Conservation (phyloP, 257 asterid species). For the Cordia subcordata region DNA sequence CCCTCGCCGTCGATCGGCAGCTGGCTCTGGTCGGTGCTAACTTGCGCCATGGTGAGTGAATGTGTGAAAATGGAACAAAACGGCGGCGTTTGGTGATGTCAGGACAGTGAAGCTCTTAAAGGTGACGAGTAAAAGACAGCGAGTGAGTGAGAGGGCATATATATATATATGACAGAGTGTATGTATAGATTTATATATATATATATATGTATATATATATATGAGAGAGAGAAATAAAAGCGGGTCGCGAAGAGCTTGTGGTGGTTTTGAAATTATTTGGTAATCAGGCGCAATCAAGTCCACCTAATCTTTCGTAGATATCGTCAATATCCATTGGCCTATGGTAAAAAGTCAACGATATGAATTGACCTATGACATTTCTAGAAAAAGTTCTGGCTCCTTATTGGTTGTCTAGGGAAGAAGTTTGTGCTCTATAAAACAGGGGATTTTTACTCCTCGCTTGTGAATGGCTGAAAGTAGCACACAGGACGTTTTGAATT, state of each 20-base stretch:
- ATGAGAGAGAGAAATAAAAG: neutral
- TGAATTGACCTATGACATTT: too few relatives aligned
- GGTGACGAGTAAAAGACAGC: too few relatives aligned
- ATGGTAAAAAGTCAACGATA: too few relatives aligned
- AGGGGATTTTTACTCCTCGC: too few relatives aligned
- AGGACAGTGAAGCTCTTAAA: neutral
- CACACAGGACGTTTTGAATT: too few relatives aligned
- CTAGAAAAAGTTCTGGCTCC: too few relatives aligned
- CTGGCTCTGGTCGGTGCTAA: conserved; percentile 21
- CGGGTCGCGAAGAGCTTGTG: neutral
- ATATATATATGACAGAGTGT: too few relatives aligned
- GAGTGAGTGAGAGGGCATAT: neutral
- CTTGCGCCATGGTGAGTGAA: conserved; percentile 37
- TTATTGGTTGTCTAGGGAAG: too few relatives aligned
- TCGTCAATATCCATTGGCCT: too few relatives aligned
- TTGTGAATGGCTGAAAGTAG: too few relatives aligned
- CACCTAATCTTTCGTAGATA: neutral
- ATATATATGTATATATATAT: too few relatives aligned
- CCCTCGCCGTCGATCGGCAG: conserved; percentile 71
- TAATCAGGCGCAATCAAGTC: neutral
- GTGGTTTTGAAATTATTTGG: neutral
- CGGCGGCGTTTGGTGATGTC: neutral
- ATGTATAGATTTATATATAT: neutral
- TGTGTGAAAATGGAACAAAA: neutral
- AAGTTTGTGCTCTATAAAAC: too few relatives aligned